Base-by-base conservation (phyloP, 225 moss, liverwort and hornwort genomes). In the Physcomitrium patens region DNA sequence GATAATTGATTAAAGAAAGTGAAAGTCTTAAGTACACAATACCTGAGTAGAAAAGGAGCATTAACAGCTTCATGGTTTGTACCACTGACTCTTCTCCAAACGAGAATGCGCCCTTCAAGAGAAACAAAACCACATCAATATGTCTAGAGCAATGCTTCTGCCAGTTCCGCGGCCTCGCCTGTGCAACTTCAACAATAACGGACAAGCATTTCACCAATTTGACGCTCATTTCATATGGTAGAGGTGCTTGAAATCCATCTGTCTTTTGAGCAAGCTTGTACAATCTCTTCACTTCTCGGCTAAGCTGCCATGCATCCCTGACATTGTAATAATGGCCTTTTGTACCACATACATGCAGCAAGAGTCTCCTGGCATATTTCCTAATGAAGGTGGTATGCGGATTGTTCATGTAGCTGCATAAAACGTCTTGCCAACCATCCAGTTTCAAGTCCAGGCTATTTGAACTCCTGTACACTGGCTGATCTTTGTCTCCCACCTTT, bases 231-330 rank as follows among this genome's bases (percentile, higher is more conserved):
- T 99, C 99, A 78, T 95, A 99, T 0, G 86, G 84, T 62, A 99
- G 87, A 11, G 93, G 90, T 76, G 85, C 83, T 77, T 89, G 90
- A 60, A 99, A 99, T 23, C 87, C 90, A 27, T 90, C 92, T 20
- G 99, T 92, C 72, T 95, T 99, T 71, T 95, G 88, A 66, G 93
- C 93, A 81, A 99, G 86, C 87, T 99, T 99, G 70, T 90, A 89
- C 50, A 99, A 71, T 71, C 81, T 83, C 71, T 99, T 99, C 26
- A 95, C 91, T 82, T 99, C 99, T 79, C 92, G 89, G 69, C 85
- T 93, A 63, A 99, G 95, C 87, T 95, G 95, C 99, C 99, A 99
- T 23, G 93, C 93, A 91, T 99, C 99, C 68, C 99, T 87, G 53
- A 99, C 91, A 76, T 89, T 93, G 83, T 99, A 99, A 60, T 99